Conservation (phyloP, 352 stramenopile genomes). For the Pythium folliculosum region DNA sequence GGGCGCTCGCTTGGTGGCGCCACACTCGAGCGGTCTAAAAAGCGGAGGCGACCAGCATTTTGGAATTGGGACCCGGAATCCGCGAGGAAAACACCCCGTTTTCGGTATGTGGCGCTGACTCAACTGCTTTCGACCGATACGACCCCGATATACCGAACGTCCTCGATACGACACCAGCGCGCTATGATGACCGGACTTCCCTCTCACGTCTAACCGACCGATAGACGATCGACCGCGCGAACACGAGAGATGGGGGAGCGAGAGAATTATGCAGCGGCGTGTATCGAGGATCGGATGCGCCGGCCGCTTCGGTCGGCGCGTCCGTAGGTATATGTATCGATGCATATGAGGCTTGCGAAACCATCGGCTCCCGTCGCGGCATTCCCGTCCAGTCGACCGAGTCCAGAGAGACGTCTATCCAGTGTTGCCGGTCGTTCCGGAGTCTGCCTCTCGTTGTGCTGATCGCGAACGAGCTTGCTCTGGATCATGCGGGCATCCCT, state of each 20-base stretch:
- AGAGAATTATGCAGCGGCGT: conserved; percentile 38
- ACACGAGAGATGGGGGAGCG: conserved; percentile 13
- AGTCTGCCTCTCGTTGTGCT: no score
- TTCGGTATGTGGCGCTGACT: conserved; percentile 60
- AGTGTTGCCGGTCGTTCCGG: no score
- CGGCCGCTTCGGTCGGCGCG: conserved; percentile 32
- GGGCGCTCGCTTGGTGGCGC: not conserved
- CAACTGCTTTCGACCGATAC: not conserved
- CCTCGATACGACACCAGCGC: conserved; percentile 15
- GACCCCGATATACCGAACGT: conserved; percentile 17
- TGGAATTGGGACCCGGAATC: conserved; percentile 82
- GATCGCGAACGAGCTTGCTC: no score
- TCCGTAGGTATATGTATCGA: conserved; percentile 89
- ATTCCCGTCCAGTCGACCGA: not conserved
- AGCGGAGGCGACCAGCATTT: conserved; percentile 37
- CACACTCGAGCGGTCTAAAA: not conserved
- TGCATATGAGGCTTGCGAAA: conserved; percentile 37
- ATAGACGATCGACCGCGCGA: not conserved
- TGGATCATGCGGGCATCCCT: not conserved
- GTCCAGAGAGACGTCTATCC: no score
- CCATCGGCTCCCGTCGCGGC: conserved; percentile 9
- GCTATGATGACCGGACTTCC: conserved; percentile 11
- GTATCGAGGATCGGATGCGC: conserved; percentile 86
- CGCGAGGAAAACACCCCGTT: conserved; percentile 32
- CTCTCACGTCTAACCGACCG: not conserved